Evolutionary conservation across 306 rosid species (phyloP).

Genomic region (Dryas drummondii): DNA sequence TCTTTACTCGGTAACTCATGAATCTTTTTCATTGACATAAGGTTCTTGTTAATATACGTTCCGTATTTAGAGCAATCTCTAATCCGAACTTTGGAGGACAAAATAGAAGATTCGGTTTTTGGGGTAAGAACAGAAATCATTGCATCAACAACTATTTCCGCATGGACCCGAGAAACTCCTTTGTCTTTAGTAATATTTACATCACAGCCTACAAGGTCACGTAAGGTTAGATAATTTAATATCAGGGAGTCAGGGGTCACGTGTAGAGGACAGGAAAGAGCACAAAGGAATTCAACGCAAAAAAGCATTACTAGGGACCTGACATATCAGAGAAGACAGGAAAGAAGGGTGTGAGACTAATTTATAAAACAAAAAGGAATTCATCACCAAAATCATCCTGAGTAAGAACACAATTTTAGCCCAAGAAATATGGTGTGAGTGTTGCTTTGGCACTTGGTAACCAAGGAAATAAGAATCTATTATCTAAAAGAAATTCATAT

Average conservation of each 20-base stretch:
- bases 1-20: constrained; percentile 80
- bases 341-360: constrained; percentile 10
- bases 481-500: not conserved
- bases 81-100: constrained; percentile 39
- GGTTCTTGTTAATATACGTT: constrained; percentile 58
- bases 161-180: constrained; percentile 94
- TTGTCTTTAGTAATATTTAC: constrained; percentile 72
- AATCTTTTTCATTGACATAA: constrained; percentile 54
- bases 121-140: constrained; percentile 44
- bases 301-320: not conserved
- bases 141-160: constrained; percentile 72
- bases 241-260: constrained; percentile 16
- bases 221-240: constrained; percentile 17
- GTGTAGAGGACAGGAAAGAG: not conserved
- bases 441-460: not conserved
- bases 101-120: constrained; percentile 28
- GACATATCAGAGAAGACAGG: not conserved
- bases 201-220: constrained; percentile 66
- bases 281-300: too few species aligned
- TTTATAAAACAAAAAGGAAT: not conserved
- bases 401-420: not conserved
- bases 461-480: not conserved
- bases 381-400: not conserved
- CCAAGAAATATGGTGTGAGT: not conserved
- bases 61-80: constrained; percentile 93